Evolutionary conservation across 2,329 filamentous ascomycete genomes (phyloP), one percentile per base, ranked within the genome.

Genomic region (Amphichorda felina): DNA sequence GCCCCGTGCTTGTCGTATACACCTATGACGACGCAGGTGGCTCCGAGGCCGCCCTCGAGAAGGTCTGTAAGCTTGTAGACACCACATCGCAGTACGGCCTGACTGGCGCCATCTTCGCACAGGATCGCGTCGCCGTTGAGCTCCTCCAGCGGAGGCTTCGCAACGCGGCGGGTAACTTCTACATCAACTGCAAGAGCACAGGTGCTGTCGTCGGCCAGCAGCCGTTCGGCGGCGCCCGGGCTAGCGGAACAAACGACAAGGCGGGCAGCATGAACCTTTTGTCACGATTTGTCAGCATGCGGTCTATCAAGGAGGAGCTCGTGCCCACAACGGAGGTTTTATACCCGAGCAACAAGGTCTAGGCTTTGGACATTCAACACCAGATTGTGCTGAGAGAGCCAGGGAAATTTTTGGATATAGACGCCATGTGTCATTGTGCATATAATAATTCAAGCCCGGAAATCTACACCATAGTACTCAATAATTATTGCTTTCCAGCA

Each of bases 171-270:
- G 83, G 83, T 28, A 89, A 89, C 64, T 88, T 88, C 55, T 89
- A 89, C 62, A 69, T 89, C 60, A 89, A 88, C 63, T 82, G 79
- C 65, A 88, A 88, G 71, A 79, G 74, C 56, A 83, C 79, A 2
- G 79, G 78, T 28, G 78, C 79, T 11, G 76, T 84, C 17, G 78
- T 82, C 7, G 79, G 77, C 11, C 79, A 83, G 60, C 79, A 83
- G 61, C 73, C 79, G 4, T 83, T 83, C 51, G 79, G 79, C 16
- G 79, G 79, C 36, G 70, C 75, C 10, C 64, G 79, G 43, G 76
- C 75, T 6, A 79, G 73, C 41, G 79, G 79, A 17, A 83, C 79
- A 15, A 82, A 83, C 52, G 79, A 83, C 59, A 83, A 83, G 67
- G 77, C 79, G 11, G 79, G 79, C 25, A 79, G 75, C 49, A 57